Base-by-base conservation (phyloP, 495 filamentous ascomycete genomes). In the Letharia columbiana region DNA sequence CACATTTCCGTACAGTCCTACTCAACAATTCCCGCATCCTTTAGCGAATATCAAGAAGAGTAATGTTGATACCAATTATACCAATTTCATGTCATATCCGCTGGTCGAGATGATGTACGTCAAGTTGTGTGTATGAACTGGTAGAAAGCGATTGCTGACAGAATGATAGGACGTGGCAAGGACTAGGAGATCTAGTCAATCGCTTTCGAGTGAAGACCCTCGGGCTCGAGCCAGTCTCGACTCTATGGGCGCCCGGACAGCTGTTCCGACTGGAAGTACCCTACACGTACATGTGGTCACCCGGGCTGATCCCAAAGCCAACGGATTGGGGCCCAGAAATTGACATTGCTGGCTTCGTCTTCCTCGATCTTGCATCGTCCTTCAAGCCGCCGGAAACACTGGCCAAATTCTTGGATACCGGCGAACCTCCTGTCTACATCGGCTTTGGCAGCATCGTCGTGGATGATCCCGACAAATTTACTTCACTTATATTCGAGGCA, bases 51-150 rank as follows among this genome's bases (percentile, higher is more conserved):
- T 90, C 58, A 83, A 84, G 63, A 82, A 79, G 47, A 80, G 79
- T 18, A 87, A 88, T 69, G 80, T 86, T 4, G 82, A 86, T 63
- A 77, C 80, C 65, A 73, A 77, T 60, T 86, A 86, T 66, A 84
- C 86, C 9, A 91, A 91, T 76, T 89, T 90, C 68, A 84, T 91
- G 62, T 84, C 82, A 13, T 91, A 91, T 71, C 84, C 87, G 2
- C 76, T 91, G 45, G 87, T 88, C 18, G 86, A 88, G 69, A 84
- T 85, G 83, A 84, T 87, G 83, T 72, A 58, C 49, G 71, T 67
- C 17, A 28, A 9, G 23, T 39, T 10, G 15, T 4, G 41, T 13
- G 8, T 49, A 9, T 28, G 23, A 28, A 28, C 23, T 28, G 23
- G 23, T 28, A 28, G 23, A 28, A 54, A 33, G 28, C 17, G 50